Evolutionary conservation across 2,329 filamentous ascomycete species (phyloP), one percentile per base, ranked within the genome.

Genomic region (Plectosphaerella sp.): DNA sequence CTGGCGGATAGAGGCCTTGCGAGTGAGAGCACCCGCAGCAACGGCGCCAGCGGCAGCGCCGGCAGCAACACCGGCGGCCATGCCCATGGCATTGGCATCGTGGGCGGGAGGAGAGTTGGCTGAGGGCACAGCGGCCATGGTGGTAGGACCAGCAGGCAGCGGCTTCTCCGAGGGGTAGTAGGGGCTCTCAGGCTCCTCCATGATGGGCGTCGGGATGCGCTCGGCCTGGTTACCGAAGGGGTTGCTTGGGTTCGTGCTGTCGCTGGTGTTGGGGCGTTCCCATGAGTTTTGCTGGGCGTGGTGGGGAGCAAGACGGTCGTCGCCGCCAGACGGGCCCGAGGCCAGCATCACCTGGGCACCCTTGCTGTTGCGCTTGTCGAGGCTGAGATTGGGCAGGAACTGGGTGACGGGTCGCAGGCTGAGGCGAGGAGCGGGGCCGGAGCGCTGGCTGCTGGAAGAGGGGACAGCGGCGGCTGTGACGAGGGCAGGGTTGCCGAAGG

Each of bases 341-440:
- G 62, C 61, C 41, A 71, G 58, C 33, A 68, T 67, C 51, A 77
- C 66, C 33, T 67, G 70, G 54, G 73, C 72, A 33, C 72, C 74
- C 54, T 75, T 78, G 70, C 76, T 83, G 36, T 68, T 64, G 48
- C 75, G 72, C 63, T 77, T 76, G 51, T 81, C 78, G 8, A 72
- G 62, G 51, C 68, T 69, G 50, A 89, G 79, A 62, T 82, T 84
- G 5, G 90, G 88, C 39, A 89, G 78, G 70, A 96, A 92, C 62
- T 94, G 85, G 41, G 90, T 93, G 47, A 94, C 82, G 3, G 91
- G 91, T 48, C 91, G 87, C 50, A 96, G 78, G 64, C 90, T 95
- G 55, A 97, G 79, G 56, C 87, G 87, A n/a, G 91, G 91, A 45
- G 91, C 86, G 67, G 72, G 56, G 24, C 39, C 39, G 48, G 37